These are phyloP conservation scores for Alloteropsis semialata DNA, from an alignment of 176 grass and related monocot species.

Conservation along the genomic window DNA sequence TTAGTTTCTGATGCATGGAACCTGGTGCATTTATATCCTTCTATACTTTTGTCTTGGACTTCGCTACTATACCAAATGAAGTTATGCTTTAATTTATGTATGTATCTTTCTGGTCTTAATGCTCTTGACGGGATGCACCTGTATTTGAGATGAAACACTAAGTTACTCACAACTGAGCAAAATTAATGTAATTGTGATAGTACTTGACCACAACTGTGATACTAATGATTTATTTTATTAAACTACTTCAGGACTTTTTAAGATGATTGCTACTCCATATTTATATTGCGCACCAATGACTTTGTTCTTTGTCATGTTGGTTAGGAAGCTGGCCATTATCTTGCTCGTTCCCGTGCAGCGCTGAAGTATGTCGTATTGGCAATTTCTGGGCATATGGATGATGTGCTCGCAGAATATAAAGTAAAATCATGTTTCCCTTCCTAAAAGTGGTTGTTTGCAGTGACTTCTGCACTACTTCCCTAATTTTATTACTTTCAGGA, in stretches of 20 bases:
- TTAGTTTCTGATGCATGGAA: constrained; percentile 16
- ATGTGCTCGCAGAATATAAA: constrained; percentile 85
- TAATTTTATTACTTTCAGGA: constrained; percentile 72
- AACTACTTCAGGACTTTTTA: not conserved
- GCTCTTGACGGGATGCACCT: constrained; percentile 16
- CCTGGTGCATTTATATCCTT: constrained; percentile 19
- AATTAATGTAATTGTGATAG: constrained; percentile 6
- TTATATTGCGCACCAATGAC: not conserved
- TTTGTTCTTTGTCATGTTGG: constrained; percentile 23
- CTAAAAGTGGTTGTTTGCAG: constrained; percentile 10
- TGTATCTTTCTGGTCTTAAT: constrained; percentile 1
- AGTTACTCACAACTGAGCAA: not conserved
- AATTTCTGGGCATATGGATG: constrained; percentile 91
- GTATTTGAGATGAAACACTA: constrained; percentile 9
- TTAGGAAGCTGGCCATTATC: constrained; percentile 63
- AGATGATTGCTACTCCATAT: constrained; percentile 10
- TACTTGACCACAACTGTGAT: constrained; percentile 10
- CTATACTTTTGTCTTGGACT: constrained; percentile 4
- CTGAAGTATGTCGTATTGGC: constrained; percentile 87
- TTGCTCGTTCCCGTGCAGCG: constrained; percentile 66
- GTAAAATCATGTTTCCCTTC: constrained; percentile 42
- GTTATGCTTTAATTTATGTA: constrained; percentile 15
- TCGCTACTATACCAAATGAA: constrained; percentile 10
- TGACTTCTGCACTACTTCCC: constrained; percentile 21
- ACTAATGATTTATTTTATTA: constrained; percentile 5